phyloP scores from a whole-genome alignment of 768 basidiomycete genomes.

The Fomitopsis serialis region DNA sequence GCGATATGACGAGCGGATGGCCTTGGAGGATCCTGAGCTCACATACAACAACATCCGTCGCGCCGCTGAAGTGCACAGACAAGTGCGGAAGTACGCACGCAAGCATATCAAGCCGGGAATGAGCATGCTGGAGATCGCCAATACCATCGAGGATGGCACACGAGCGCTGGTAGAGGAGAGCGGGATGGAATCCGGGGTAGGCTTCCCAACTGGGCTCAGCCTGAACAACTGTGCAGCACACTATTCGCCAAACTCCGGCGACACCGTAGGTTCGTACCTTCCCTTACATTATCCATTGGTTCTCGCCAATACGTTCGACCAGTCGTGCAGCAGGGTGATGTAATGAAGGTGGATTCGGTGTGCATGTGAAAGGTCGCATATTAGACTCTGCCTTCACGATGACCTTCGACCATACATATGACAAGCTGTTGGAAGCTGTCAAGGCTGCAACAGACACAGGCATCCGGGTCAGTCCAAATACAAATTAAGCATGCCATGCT shows the following conservation, averaged over 20 bases:
- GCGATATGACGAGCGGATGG: slow-evolving; percentile 72
- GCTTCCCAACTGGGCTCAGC: slow-evolving; percentile 94
- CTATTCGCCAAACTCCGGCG: slow-evolving; percentile 92
- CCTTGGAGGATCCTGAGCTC: slow-evolving; percentile 72
- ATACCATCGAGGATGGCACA: slow-evolving; percentile 89
- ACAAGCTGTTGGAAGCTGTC: slow-evolving; percentile 85
- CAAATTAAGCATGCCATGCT: too few relatives aligned
- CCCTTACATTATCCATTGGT: background rate
- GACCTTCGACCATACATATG: slow-evolving; percentile 83
- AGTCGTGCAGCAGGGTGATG: slow-evolving; percentile 82
- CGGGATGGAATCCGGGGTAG: slow-evolving; percentile 80
- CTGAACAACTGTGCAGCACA: slow-evolving; percentile 95
- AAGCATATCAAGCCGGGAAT: slow-evolving; percentile 87
- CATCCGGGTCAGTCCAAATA: slow-evolving; percentile 64
- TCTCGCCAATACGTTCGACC: slow-evolving; percentile 1
- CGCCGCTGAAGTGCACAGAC: slow-evolving; percentile 94
- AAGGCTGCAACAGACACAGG: slow-evolving; percentile 94
- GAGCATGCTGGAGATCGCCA: slow-evolving; percentile 90
- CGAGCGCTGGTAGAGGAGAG: slow-evolving; percentile 89
- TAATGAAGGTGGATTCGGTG: slow-evolving; percentile 97
- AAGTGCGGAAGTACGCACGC: slow-evolving; percentile 79
- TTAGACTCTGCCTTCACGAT: slow-evolving; percentile 95
- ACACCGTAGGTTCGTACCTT: slow-evolving; percentile 59
- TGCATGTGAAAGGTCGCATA: slow-evolving; percentile 95
- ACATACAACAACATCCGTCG: slow-evolving; percentile 89